phyloP scores from a whole-genome alignment of 768 basidiomycete genomes.

The Suillus subalutaceus region DNA sequence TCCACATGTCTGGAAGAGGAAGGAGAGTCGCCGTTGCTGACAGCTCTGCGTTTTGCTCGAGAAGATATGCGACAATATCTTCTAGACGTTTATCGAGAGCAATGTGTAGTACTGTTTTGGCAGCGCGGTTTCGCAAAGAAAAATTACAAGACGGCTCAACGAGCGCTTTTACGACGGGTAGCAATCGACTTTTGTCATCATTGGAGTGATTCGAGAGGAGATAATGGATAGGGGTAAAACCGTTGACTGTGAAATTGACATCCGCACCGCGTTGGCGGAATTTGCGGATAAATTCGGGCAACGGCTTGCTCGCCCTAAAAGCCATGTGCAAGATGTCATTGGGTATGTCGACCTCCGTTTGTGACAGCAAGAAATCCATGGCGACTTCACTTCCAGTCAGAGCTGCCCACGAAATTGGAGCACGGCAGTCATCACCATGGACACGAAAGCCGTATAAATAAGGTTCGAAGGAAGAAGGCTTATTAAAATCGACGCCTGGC shows the following conservation, averaged over 20 bases:
- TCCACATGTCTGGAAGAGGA: not conserved
- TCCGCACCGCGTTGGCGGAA: not conserved
- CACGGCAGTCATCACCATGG: too few relatives aligned
- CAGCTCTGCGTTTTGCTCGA: not conserved
- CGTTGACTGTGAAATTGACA: not conserved
- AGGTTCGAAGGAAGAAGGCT: not conserved
- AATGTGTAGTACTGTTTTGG: too few relatives aligned
- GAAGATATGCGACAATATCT: not conserved
- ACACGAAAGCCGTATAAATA: too few relatives aligned
- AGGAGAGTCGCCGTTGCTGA: not conserved
- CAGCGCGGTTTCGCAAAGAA: too few relatives aligned
- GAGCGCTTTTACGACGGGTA: not conserved
- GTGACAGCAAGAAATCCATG: not conserved
- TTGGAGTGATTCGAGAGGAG: too few relatives aligned
- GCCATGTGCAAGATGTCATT: not conserved
- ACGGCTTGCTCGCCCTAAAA: not conserved
- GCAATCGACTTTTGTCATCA: not conserved
- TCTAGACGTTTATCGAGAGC: too few relatives aligned
- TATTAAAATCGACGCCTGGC: not conserved
- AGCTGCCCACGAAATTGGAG: conserved; percentile 5
- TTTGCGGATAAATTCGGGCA: not conserved
- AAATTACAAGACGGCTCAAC: too few relatives aligned
- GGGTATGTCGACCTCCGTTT: not conserved
- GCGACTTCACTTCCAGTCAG: not conserved
- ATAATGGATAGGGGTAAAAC: not conserved